A percentile compares a stretch with the other conserved stretches of the same genome.
Conservation (phyloP, 2,329 filamentous ascomycete genomes). For the Alternaria viburni region DNA sequence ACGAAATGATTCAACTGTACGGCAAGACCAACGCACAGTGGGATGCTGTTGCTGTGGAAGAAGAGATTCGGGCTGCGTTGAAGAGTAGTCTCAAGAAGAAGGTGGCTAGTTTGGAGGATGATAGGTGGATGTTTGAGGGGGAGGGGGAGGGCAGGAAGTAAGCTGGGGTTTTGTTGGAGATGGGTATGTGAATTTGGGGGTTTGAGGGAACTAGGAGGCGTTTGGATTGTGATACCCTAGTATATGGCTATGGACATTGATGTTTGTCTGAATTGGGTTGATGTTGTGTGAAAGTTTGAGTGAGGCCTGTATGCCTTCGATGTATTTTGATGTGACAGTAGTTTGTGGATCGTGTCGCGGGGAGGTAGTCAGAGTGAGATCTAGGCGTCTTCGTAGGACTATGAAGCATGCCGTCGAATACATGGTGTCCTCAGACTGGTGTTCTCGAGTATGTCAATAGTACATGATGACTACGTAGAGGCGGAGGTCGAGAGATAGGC, state of each 20-base stretch:
- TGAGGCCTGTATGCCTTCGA: not conserved
- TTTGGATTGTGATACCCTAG: slow-evolving; percentile 5
- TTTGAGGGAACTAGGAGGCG: not conserved
- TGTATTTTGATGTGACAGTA: not conserved
- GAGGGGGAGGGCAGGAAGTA: slow-evolving; percentile 51
- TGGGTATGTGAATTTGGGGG: not conserved
- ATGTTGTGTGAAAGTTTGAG: not conserved
- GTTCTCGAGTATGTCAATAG: not conserved
- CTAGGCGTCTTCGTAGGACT: not conserved
- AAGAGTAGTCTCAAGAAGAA: slow-evolving; percentile 74
- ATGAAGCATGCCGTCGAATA: not conserved
- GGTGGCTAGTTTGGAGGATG: slow-evolving; percentile 75
- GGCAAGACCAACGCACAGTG: slow-evolving; percentile 39
- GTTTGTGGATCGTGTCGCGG: not conserved
- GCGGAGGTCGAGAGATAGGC: not conserved
- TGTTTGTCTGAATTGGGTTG: not conserved
- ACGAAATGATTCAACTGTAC: slow-evolving; percentile 42
- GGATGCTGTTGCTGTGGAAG: slow-evolving; percentile 30
- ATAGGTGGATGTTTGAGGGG: slow-evolving; percentile 89
- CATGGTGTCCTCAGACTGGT: not conserved
- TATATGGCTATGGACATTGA: not conserved
- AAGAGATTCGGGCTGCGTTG: slow-evolving; percentile 56
- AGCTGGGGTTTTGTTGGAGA: not conserved
- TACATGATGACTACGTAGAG: not conserved
- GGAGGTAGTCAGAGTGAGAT: not conserved